Conservation (phyloP, 176 grass and related monocot species). For the Rhipidocladum racemiflorum region DNA sequence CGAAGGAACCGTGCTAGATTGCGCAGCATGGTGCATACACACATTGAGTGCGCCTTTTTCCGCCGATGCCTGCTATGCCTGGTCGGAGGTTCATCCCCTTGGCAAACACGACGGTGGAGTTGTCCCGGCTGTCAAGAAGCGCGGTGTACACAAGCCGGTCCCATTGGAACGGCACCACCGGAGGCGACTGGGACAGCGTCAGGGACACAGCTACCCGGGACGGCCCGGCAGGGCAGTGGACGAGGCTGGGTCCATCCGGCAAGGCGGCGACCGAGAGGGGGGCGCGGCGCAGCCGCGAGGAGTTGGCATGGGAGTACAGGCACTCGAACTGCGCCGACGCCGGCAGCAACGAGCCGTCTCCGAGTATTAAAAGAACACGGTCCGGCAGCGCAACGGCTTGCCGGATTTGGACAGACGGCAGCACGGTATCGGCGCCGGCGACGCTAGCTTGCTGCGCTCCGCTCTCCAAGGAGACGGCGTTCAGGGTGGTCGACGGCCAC, state of each 20-base stretch:
- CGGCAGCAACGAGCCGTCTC: slow-evolving; percentile 34
- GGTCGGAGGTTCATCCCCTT: slow-evolving; percentile 94
- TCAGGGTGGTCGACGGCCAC: slow-evolving; percentile 61
- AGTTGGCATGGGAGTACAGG: slow-evolving; percentile 53
- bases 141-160: slow-evolving; percentile 80
- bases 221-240: slow-evolving; percentile 55
- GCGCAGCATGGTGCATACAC: slow-evolving; percentile 94
- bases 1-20: slow-evolving; percentile 82
- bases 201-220: slow-evolving; percentile 49
- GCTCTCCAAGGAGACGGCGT: slow-evolving; percentile 44
- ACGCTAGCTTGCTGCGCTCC: slow-evolving; percentile 10
- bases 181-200: slow-evolving; percentile 44
- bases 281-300: slow-evolving; percentile 40
- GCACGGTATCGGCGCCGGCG: neutral
- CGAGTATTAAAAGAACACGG: slow-evolving; percentile 63
- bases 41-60: slow-evolving; percentile 74
- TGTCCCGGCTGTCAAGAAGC: slow-evolving; percentile 61
- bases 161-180: slow-evolving; percentile 43
- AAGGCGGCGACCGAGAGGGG: slow-evolving; percentile 44
- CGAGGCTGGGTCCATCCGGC: slow-evolving; percentile 19
- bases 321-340: slow-evolving; percentile 47
- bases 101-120: slow-evolving; percentile 82
- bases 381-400: slow-evolving; percentile 73
- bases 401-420: slow-evolving; percentile 44
- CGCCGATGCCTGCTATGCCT: slow-evolving; percentile 32